Base-by-base conservation (phyloP, 2,329 filamentous ascomycete genomes). In the Fusarium sp. region DNA sequence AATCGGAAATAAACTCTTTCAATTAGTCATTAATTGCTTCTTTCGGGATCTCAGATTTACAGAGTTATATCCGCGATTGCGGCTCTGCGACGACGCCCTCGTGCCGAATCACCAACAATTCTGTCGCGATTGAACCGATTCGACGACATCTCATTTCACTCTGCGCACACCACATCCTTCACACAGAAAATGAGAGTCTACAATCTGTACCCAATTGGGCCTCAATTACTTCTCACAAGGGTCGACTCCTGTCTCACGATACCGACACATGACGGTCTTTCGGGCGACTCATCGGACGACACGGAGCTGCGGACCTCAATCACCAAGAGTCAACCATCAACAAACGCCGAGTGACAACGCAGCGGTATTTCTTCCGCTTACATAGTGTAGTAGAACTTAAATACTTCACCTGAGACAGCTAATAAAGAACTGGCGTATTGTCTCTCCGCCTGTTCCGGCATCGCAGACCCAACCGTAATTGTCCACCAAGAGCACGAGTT, bases 141-240 rank as follows among this genome's bases (percentile, higher is more conserved):
- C 11, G 20, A 38, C 48, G 14, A n/a, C 9, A 27, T 38, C 32
- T 52, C 32, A 52, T 18, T 15, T 5, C 6, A 26, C 1, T 8
- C 35, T n/a, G 18, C 7, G 2, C 20, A 12, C 8, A 2, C 3
- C 8, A 5, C 8, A 8, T 37, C 6, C 1, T 3, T 14, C 23
- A 20, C 4, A 2, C 12, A 6, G 6, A 10, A 14, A 11, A 23
- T 50, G 32, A 50, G 17, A 15, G 7, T 3, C 0, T 1, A 14
- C 1, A 4, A 9, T 15, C 5, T 5, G 18, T 5, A 2, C 23
- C 15, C 1, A 13, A 12, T 1, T 6, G 14, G 0, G 10, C 0
- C 1, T n/a, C 42, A 9, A 45, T 23, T n/a, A 0, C 0, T 1
- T 15, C 1, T 26, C n/a, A 33, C 23, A 7, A 6, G 18, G 6